Evolutionary conservation across 148 eudicot genomes (phyloP).

Genomic region (Fallopia convolvulus): DNA sequence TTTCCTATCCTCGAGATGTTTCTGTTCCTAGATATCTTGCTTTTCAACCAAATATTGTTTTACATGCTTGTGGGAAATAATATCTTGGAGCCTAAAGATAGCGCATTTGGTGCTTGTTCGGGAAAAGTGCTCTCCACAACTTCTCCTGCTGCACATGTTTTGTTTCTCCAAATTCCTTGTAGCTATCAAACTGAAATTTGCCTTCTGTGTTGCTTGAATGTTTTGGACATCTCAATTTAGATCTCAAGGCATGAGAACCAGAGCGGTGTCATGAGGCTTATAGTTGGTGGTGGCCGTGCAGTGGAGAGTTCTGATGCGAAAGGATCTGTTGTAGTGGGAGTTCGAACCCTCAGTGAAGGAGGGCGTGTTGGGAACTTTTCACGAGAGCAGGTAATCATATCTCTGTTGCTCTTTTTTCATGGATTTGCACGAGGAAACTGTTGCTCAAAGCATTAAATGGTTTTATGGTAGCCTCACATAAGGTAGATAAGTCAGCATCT

Average conservation of each 20-base stretch:
- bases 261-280: slow-evolving; percentile 97
- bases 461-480: background rate
- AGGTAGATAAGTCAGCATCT: background rate
- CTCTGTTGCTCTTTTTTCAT: background rate
- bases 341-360: slow-evolving; percentile 96
- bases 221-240: slow-evolving; percentile 26
- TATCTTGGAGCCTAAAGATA: background rate
- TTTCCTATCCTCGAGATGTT: background rate
- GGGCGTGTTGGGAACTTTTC: slow-evolving; percentile 98
- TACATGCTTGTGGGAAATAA: background rate
- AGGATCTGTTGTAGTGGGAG: slow-evolving; percentile 96
- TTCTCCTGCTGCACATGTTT: background rate
- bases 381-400: slow-evolving; percentile 71
- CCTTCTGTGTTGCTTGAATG: slow-evolving; percentile 8
- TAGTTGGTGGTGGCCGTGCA: slow-evolving; percentile 97
- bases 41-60: background rate
- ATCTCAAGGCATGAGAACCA: slow-evolving; percentile 70
- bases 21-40: background rate
- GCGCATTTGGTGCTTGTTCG: background rate
- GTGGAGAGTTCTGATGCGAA: slow-evolving; percentile 56
- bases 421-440: background rate
- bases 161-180: background rate
- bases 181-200: background rate
- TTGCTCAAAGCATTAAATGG: background rate
- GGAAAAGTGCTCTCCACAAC: background rate